phyloP scores from a whole-genome alignment of 345 rosid genomes.

The Euclidium syriacum region DNA sequence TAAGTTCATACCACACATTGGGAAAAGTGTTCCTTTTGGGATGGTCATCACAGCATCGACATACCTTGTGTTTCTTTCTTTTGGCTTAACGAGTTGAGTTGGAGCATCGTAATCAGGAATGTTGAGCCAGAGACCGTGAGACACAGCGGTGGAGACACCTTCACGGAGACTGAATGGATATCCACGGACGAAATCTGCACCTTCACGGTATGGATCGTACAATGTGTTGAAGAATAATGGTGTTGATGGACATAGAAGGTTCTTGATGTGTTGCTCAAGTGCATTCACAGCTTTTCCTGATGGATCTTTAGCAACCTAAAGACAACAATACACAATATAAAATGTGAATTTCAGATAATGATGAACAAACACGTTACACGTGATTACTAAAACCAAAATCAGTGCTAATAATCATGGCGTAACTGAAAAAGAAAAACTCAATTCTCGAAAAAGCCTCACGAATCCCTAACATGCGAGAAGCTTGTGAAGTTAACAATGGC shows the following conservation, averaged over 20 bases:
- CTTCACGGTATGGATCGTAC: conserved; percentile 77
- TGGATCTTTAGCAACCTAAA: conserved; percentile 85
- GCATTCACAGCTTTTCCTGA: conserved; percentile 82
- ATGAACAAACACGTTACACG: conserved; percentile 20
- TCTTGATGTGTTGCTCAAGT: conserved; percentile 87
- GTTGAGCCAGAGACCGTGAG: conserved; percentile 96
- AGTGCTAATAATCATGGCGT: conserved; percentile 20
- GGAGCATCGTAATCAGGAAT: conserved; percentile 96
- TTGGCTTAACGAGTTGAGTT: conserved; percentile 91
- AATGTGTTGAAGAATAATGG: conserved; percentile 91
- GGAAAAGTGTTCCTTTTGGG: conserved; percentile 97
- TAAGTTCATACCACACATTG: conserved; percentile 98
- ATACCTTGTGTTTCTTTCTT: conserved; percentile 77
- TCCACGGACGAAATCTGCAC: conserved; percentile 90
- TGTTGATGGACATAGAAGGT: conserved; percentile 64
- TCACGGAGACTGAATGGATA: conserved; percentile 94
- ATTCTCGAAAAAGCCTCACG: conserved; percentile 1
- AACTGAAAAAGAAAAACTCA: conserved; percentile 21
- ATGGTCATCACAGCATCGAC: conserved; percentile 92
- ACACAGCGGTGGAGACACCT: conserved; percentile 79
- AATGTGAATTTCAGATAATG: not conserved
- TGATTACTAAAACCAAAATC: conserved; percentile 23
- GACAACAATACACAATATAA: not conserved
- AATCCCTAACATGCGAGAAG: conserved; percentile 8
- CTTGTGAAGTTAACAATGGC: conserved; percentile 13